phyloP scores from a whole-genome alignment of 1,139 yeast genomes.

The Saccharomycopsis hybrid region DNA sequence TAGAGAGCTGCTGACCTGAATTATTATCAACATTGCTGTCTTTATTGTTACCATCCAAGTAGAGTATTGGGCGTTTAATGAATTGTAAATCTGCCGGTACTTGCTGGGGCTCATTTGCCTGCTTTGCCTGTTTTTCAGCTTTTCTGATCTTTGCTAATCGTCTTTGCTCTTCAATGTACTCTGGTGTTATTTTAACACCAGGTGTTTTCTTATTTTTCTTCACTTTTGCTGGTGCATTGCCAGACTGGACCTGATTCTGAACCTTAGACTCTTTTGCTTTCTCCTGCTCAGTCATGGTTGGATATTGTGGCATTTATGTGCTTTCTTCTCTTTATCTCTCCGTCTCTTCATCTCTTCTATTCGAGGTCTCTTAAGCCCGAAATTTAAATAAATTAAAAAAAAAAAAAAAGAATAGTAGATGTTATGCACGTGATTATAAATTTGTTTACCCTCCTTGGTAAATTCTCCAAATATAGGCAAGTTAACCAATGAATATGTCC shows the following conservation, averaged over 20 bases:
- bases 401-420: too few species aligned
- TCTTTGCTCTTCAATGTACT: conserved; percentile 48
- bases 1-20: conserved; percentile 19
- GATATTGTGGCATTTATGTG: not conserved
- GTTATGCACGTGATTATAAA: too few species aligned
- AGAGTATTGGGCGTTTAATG: conserved; percentile 51
- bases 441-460: too few species aligned
- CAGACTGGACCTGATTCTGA: not conserved
- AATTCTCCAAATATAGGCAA: too few species aligned
- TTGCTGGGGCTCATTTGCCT: conserved; percentile 40
- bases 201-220: not conserved
- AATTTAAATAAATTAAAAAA: too few species aligned
- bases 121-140: conserved; percentile 44
- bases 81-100: conserved; percentile 37
- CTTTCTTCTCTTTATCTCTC: not conserved
- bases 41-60: conserved; percentile 24
- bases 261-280: not conserved
- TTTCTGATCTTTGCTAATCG: conserved; percentile 25
- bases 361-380: not conserved
- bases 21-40: not conserved
- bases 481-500: too few species aligned
- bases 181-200: conserved; percentile 49
- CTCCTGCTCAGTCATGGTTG: too few species aligned
- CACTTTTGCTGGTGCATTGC: not conserved
- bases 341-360: not conserved